Percentiles rank a stretch among this genome's conserved stretches.
Evolutionary conservation across 1,284 basidiomycete genomes (phyloP).

Genomic region (Ceratobasidium sp.): DNA sequence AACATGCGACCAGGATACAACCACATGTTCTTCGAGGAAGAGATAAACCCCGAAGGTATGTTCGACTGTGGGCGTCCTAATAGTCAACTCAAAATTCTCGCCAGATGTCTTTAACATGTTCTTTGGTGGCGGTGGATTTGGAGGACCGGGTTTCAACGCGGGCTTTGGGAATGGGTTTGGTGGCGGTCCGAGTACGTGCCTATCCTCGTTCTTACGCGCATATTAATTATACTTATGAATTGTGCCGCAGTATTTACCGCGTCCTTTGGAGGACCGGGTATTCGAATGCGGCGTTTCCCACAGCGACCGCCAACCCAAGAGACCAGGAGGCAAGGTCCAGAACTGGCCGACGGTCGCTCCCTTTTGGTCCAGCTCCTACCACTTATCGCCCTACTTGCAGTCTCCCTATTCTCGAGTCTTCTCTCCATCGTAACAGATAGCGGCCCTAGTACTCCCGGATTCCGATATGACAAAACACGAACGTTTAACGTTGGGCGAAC

Average conservation of each 20-base stretch:
- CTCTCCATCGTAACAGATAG: conserved; percentile 78
- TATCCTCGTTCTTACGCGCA: conserved; percentile 24
- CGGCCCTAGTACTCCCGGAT: conserved; percentile 87
- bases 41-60: conserved; percentile 64
- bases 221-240: background rate
- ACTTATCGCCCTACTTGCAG: conserved; percentile 82
- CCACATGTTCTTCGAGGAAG: conserved; percentile 64
- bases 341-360: conserved; percentile 60
- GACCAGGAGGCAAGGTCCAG: conserved; percentile 73
- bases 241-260: conserved; percentile 72
- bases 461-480: conserved; percentile 69
- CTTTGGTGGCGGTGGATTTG: conserved; percentile 77
- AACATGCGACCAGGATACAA: conserved; percentile 59
- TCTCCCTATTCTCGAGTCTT: conserved; percentile 87
- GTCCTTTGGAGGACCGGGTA: conserved; percentile 66
- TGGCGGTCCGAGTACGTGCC: conserved; percentile 67
- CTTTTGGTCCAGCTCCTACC: conserved; percentile 88
- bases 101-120: conserved; percentile 97
- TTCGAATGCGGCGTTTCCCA: conserved; percentile 49
- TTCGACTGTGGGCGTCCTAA: background rate
- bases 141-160: conserved; percentile 54
- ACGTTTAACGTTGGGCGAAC: conserved; percentile 62
- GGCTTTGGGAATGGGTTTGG: conserved; percentile 62
- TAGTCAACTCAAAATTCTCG: background rate
- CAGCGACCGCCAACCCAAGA: conserved; percentile 66